phyloP scores from a whole-genome alignment of 2,329 filamentous ascomycete genomes.

The Fusarium napiforme region DNA sequence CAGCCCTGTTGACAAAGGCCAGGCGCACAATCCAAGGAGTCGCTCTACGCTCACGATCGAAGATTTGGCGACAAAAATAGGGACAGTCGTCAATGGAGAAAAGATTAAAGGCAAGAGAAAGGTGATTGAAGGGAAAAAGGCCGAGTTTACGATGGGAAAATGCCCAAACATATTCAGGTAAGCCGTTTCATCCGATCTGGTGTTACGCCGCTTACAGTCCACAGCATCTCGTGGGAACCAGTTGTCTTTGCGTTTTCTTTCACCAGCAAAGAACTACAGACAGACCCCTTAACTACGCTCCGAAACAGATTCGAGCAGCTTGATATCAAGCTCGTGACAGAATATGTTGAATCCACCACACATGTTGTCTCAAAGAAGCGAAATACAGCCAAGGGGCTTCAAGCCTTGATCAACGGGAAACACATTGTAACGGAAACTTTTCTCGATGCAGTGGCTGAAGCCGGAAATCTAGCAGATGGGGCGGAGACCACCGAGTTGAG shows the following conservation, averaged over 20 bases:
- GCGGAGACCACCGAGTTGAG: slow-evolving; percentile 62
- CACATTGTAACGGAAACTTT: slow-evolving; percentile 81
- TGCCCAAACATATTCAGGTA: slow-evolving; percentile 73
- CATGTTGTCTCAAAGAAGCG: slow-evolving; percentile 90
- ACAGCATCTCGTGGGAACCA: slow-evolving; percentile 81
- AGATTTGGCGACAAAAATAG: slow-evolving; percentile 85
- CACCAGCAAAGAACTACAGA: slow-evolving; percentile 75
- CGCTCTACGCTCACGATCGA: slow-evolving; percentile 78
- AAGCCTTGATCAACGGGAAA: slow-evolving; percentile 84
- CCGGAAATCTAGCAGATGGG: slow-evolving; percentile 60
- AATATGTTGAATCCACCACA: slow-evolving; percentile 79
- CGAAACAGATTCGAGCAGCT: slow-evolving; percentile 78
- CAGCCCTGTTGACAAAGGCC: slow-evolving; percentile 69
- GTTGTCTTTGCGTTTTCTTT: slow-evolving; percentile 85
- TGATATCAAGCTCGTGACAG: slow-evolving; percentile 86
- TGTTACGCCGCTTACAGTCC: slow-evolving; percentile 17
- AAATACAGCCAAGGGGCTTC: slow-evolving; percentile 87
- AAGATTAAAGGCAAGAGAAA: slow-evolving; percentile 72
- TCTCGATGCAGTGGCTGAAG: slow-evolving; percentile 75
- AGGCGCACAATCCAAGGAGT: slow-evolving; percentile 71
- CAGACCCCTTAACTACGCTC: slow-evolving; percentile 70
- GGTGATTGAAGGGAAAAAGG: slow-evolving; percentile 60
- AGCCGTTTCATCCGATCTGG: slow-evolving; percentile 1
- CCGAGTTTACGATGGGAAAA: slow-evolving; percentile 77
- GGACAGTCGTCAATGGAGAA: slow-evolving; percentile 80